Evolutionary conservation across 805 yeast species (phyloP).

Genomic region (Pichia eremophila): DNA sequence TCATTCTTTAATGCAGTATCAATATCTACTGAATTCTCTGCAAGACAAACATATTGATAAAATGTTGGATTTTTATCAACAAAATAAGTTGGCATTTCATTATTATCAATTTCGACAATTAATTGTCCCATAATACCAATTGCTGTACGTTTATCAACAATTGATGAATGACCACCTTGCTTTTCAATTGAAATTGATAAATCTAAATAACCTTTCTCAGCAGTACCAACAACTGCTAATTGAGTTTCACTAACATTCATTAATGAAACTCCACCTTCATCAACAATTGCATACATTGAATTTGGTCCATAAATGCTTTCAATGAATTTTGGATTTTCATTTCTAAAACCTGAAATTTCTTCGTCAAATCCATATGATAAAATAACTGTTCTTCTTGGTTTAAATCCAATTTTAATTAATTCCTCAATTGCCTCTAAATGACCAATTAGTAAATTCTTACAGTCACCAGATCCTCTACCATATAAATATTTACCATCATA

Average conservation of each 20-base stretch:
- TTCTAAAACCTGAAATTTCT: constrained; percentile 34
- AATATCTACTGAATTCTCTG: constrained; percentile 32
- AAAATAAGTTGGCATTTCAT: constrained; percentile 29
- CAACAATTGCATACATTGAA: constrained; percentile 35
- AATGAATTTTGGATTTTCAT: constrained; percentile 27
- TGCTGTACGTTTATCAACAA: constrained; percentile 40
- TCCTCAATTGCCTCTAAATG: constrained; percentile 26
- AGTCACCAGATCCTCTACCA: constrained; percentile 35
- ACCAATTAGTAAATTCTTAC: constrained; percentile 36
- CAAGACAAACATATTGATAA: constrained; percentile 35
- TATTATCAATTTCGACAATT: constrained; percentile 30
- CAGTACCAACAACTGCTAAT: constrained; percentile 35
- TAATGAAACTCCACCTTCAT: constrained; percentile 32
- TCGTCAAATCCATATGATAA: constrained; percentile 44
- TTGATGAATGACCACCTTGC: constrained; percentile 44
- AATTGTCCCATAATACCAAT: constrained; percentile 39
- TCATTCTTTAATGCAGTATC: constrained; percentile 25
- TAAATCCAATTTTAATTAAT: constrained; percentile 25
- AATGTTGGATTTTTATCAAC: constrained; percentile 36
- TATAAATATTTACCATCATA: constrained; percentile 30
- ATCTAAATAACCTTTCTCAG: constrained; percentile 40
- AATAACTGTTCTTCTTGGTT: constrained; percentile 35
- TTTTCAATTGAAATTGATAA: constrained; percentile 31
- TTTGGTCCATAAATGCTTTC: constrained; percentile 31
- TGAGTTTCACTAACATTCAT: constrained; percentile 30